Evolutionary conservation across 306 rosid species (phyloP).

Genomic region (Biancaea sappan): DNA sequence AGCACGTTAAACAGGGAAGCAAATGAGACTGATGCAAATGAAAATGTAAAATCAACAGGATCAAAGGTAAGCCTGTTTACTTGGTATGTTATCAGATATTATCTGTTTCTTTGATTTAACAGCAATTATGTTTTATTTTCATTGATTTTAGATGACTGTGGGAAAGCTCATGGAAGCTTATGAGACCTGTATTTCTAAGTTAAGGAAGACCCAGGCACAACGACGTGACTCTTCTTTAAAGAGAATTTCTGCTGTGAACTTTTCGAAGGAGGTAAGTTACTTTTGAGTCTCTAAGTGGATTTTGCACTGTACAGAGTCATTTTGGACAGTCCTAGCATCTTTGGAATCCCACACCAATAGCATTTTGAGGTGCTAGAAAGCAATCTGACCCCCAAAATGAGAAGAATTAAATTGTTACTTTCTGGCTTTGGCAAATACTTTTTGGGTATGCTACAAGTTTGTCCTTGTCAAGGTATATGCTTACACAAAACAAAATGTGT

Average conservation of each 20-base stretch:
- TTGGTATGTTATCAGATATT: constrained; percentile 18
- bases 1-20: constrained; percentile 47
- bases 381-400: neutral
- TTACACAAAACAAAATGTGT: too few relatives aligned
- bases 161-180: constrained; percentile 73
- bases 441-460: neutral
- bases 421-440: neutral
- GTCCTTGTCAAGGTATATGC: too few relatives aligned
- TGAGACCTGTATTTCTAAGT: constrained; percentile 73
- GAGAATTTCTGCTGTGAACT: constrained; percentile 82
- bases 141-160: constrained; percentile 77
- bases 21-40: constrained; percentile 46
- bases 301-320: neutral
- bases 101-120: constrained; percentile 27
- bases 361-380: neutral
- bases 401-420: neutral
- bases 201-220: constrained; percentile 62
- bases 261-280: constrained; percentile 73
- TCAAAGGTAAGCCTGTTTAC: constrained; percentile 57
- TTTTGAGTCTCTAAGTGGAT: neutral
- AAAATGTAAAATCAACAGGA: constrained; percentile 38
- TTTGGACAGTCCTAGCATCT: neutral
- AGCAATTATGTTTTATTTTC: constrained; percentile 31
- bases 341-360: neutral
- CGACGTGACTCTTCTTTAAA: constrained; percentile 72